Evolutionary conservation across 257 asterid species (phyloP).

Genomic region (Thymus quinquecostatus): DNA sequence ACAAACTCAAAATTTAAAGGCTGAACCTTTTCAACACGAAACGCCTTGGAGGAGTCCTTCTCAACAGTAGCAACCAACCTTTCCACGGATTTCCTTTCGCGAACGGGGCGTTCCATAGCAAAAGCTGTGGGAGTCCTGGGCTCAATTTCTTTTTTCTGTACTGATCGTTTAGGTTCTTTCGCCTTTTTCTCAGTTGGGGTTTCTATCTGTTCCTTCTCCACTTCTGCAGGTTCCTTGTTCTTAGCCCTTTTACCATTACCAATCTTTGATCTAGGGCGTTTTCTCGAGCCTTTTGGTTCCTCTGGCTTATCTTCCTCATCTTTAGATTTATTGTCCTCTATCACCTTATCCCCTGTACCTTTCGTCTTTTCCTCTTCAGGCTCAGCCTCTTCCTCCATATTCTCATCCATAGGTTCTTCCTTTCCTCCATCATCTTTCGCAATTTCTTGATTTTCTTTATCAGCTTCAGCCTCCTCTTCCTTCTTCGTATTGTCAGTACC

Average conservation of each 20-base stretch:
- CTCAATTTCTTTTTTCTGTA: conserved; percentile 48
- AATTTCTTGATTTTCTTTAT: conserved; percentile 33
- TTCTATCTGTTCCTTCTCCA: conserved; percentile 44
- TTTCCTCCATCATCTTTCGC: conserved; percentile 32
- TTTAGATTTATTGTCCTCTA: conserved; percentile 37
- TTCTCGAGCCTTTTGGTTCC: conserved; percentile 49
- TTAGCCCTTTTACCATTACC: conserved; percentile 42
- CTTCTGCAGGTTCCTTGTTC: conserved; percentile 50
- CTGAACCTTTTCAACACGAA: conserved; percentile 77
- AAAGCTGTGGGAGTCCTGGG: conserved; percentile 65
- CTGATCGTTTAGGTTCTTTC: conserved; percentile 38
- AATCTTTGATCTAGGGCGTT: conserved; percentile 56
- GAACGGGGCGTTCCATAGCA: conserved; percentile 79
- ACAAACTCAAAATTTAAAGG: conserved; percentile 4
- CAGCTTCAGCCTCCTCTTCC: conserved; percentile 30
- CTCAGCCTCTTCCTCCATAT: conserved; percentile 39
- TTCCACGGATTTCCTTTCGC: conserved; percentile 92
- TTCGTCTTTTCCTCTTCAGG: conserved; percentile 31
- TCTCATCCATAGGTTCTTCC: conserved; percentile 35
- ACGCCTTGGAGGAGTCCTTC: conserved; percentile 62
- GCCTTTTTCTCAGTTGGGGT: conserved; percentile 34
- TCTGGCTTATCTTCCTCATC: conserved; percentile 43
- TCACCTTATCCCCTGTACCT: conserved; percentile 37
- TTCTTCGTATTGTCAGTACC: conserved; percentile 16
- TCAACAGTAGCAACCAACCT: conserved; percentile 86